These are phyloP conservation scores for Plectranthus barbatus DNA, from an alignment of 257 asterid species.

Conservation along the genomic window DNA sequence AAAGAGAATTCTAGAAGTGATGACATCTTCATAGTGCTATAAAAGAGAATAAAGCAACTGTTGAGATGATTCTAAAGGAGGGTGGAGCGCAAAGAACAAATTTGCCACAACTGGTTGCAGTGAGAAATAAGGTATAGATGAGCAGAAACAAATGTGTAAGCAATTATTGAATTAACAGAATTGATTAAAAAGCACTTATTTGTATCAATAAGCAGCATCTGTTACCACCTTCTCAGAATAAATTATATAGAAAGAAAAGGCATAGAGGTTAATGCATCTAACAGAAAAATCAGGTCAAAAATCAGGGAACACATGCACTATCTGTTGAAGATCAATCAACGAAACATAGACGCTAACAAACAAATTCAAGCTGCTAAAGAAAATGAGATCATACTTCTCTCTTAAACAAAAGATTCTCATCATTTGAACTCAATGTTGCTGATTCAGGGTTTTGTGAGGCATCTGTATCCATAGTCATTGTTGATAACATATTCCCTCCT, in stretches of 20 bases:
- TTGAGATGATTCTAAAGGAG: not conserved
- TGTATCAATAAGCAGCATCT: not conserved
- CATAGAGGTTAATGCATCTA: not conserved
- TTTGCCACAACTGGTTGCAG: not conserved
- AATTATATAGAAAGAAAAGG: too few species aligned
- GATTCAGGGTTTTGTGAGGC: slow-evolving; percentile 29
- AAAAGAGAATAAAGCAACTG: not conserved
- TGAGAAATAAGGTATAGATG: not conserved
- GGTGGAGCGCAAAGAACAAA: too few species aligned
- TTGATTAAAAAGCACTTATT: too few species aligned
- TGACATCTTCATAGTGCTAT: not conserved
- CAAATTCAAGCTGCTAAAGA: slow-evolving; percentile 5
- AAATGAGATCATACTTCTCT: slow-evolving; percentile 46
- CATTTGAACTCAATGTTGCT: slow-evolving; percentile 26
- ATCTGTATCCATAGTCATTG: slow-evolving; percentile 73
- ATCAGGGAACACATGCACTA: not conserved
- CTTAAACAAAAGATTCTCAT: slow-evolving; percentile 37
- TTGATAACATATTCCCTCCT: slow-evolving; percentile 70
- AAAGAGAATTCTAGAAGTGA: not conserved
- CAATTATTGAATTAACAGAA: not conserved
- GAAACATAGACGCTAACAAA: not conserved
- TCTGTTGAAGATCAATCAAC: not conserved
- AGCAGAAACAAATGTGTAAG: not conserved
- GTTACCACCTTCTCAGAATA: not conserved
- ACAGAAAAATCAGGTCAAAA: not conserved